These are phyloP conservation scores for Tulasnella calospora DNA, from an alignment of 768 basidiomycete genomes.

Conservation along the genomic window DNA sequence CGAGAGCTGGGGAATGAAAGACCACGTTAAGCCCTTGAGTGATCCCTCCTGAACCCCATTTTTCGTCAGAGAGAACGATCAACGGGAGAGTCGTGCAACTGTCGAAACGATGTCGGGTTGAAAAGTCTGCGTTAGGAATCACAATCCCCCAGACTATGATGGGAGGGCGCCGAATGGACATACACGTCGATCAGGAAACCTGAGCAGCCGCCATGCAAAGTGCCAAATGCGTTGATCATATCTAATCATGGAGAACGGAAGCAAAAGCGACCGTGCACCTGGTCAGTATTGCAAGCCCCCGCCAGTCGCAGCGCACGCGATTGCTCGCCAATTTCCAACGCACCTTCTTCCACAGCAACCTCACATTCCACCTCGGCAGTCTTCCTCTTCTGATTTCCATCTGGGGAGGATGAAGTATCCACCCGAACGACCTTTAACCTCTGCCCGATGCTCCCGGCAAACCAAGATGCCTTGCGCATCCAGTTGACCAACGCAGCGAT, in stretches of 20 bases:
- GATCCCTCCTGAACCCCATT: conserved; percentile 18
- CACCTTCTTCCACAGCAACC: conserved; percentile 16
- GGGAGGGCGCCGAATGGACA: background rate
- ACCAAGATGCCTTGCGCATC: conserved; percentile 23
- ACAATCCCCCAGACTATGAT: background rate
- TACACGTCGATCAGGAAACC: conserved; percentile 19
- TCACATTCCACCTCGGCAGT: conserved; percentile 16
- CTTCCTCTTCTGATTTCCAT: conserved; percentile 16
- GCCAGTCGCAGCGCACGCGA: background rate
- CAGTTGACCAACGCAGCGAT: conserved; percentile 9
- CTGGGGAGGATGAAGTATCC: background rate
- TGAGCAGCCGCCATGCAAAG: conserved; percentile 18
- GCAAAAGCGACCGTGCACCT: background rate
- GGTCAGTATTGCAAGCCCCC: background rate
- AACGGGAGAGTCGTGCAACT: conserved; percentile 17
- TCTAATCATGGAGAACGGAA: background rate
- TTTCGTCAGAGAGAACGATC: conserved; percentile 19
- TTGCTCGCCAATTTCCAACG: background rate
- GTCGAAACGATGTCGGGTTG: background rate
- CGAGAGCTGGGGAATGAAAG: conserved; percentile 22
- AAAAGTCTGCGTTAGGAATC: background rate
- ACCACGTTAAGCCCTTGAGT: conserved; percentile 12
- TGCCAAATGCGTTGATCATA: conserved; percentile 18
- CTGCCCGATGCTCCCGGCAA: conserved; percentile 18
- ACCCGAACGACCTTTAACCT: conserved; percentile 13